Base-by-base conservation (phyloP, 2,329 filamentous ascomycete genomes). In the Dactylonectria macrodidyma region DNA sequence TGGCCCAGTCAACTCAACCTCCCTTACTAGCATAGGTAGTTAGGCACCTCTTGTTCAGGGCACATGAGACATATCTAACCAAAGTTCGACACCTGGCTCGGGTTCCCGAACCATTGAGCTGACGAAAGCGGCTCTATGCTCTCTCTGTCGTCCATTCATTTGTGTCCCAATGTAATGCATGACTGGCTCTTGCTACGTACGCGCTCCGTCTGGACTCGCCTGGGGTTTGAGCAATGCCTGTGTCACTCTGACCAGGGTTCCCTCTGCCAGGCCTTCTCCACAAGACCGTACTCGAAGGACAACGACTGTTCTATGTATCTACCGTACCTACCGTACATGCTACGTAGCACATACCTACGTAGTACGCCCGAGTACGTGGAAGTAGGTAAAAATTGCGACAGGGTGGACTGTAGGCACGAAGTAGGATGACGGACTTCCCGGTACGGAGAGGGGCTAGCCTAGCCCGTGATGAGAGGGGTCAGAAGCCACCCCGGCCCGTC, bases 361-460 rank as follows among this genome's bases (percentile, higher is more conserved):
- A 30, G 26, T 30, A 30, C 26, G 26, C 26, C 26, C 26, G 26
- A 30, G 26, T 30, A 30, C 26, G 26, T 30, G 26, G 26, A 30
- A 30, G 26, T 30, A 30, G 26, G 26, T 30, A 30, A 30, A 30
- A 30, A 30, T 30, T 30, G 26, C 26, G 26, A 30, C 26, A 7
- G 4, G 19, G 19, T 52, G 34, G 14, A 54, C 22, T 36, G 54
- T 58, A 34, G 52, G 63, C 11, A 16, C 7, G 58, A 58, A n/a
- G 59, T 59, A 38, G 33, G 48, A 58, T 55, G 59, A 51, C 65
- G 59, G 59, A 26, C 55, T 57, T 44, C 38, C 60, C 59, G 60
- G 59, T 47, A 26, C 26, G 47, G 57, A 24, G 50, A 59, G 50
- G 57, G 55, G 33, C 51, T 36, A 61, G 63, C 26, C 24, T 19